phyloP scores from a whole-genome alignment of 306 rosid species.

The Vigna angularis region DNA sequence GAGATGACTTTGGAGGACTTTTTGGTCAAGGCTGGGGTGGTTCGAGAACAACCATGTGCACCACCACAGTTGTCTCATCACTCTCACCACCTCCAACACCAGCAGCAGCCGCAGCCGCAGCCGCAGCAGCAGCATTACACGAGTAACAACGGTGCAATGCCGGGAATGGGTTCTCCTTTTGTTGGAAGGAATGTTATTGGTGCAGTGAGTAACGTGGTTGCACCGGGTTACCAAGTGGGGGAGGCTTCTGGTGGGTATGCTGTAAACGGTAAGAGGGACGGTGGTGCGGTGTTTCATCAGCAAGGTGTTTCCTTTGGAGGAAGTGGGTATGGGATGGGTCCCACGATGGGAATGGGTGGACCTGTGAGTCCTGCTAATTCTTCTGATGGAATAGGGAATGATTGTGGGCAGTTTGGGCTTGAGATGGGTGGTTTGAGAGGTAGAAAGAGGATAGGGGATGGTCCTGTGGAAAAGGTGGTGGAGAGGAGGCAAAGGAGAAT shows the following conservation, averaged over 20 bases:
- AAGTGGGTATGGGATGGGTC: conserved; percentile 54
- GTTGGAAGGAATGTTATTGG: conserved; percentile 48
- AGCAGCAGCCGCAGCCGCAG: not conserved
- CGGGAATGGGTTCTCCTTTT: conserved; percentile 48
- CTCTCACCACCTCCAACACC: conserved; percentile 18
- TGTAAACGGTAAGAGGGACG: conserved; percentile 59
- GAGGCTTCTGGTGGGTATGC: conserved; percentile 50
- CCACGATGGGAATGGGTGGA: conserved; percentile 51
- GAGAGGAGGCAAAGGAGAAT: conserved; percentile 98
- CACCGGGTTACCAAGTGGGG: conserved; percentile 51
- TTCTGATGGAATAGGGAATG: conserved; percentile 70
- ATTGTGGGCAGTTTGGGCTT: conserved; percentile 61
- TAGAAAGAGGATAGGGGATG: conserved; percentile 76
- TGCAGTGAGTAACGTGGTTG: conserved; percentile 40
- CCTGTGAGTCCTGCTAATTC: conserved; percentile 71
- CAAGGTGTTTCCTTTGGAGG: conserved; percentile 58
- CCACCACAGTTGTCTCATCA: not conserved
- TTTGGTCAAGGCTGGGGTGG: conserved; percentile 87
- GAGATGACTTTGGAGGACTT: conserved; percentile 98
- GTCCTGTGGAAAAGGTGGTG: conserved; percentile 86
- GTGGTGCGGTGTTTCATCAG: conserved; percentile 41
- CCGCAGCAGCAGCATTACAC: not conserved
- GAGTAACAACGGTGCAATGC: conserved; percentile 20
- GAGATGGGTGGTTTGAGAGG: conserved; percentile 74
- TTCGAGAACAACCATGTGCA: conserved; percentile 52